A percentile compares a stretch with the other conserved stretches of the same genome.
These are phyloP conservation scores for Mycena rebaudengoi DNA, from an alignment of 768 basidiomycete species.

Conservation along the genomic window DNA sequence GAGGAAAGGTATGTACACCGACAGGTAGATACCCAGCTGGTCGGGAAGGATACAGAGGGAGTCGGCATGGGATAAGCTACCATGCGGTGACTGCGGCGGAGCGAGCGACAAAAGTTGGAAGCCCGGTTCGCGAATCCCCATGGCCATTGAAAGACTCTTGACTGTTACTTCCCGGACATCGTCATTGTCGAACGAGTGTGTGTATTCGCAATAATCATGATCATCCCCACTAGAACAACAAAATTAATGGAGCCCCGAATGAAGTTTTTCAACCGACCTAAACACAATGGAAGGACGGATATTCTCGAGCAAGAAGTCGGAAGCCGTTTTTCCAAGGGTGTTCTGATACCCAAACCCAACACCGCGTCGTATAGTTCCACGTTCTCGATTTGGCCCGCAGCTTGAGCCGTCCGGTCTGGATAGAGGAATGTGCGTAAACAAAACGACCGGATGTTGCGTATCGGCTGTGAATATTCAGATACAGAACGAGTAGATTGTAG, in stretches of 20 bases:
- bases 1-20: conserved; percentile 74
- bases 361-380: conserved; percentile 75
- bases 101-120: conserved; percentile 89
- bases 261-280: conserved; percentile 56
- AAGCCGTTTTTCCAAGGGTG: conserved; percentile 71
- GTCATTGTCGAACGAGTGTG: conserved; percentile 48
- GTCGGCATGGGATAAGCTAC: conserved; percentile 55
- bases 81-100: conserved; percentile 39
- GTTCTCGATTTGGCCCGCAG: conserved; percentile 85
- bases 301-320: conserved; percentile 69
- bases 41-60: conserved; percentile 83
- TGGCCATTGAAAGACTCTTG: conserved; percentile 90
- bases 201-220: conserved; percentile 92
- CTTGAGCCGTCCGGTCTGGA: conserved; percentile 68
- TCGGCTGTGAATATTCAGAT: conserved; percentile 32
- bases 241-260: conserved; percentile 6
- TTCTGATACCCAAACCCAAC: conserved; percentile 88
- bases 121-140: conserved; percentile 86
- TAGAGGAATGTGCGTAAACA: conserved; percentile 92
- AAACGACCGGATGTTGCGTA: conserved; percentile 59
- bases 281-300: conserved; percentile 76
- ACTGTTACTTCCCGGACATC: conserved; percentile 80
- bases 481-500: neutral
- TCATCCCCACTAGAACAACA: conserved; percentile 78
- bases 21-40: conserved; percentile 80